phyloP scores from a whole-genome alignment of 163 green algal genomes.

The Trebouxiophyceae sp. region DNA sequence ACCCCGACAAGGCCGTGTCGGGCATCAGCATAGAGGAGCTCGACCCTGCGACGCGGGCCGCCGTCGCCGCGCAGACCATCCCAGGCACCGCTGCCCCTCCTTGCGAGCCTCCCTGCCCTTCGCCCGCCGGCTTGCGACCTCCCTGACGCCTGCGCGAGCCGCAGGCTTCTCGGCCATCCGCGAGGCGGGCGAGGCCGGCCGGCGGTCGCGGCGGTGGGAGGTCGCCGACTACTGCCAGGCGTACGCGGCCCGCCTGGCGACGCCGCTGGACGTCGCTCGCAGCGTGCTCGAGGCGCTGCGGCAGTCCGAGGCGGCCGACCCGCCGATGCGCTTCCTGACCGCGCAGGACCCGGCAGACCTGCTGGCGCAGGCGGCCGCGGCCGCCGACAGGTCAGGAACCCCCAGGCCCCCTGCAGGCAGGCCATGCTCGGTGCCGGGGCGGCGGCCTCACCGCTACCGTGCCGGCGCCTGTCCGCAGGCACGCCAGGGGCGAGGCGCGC shows the following conservation, averaged over 20 bases:
- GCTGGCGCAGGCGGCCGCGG: constrained; percentile 22
- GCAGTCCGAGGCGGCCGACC: constrained; percentile 2
- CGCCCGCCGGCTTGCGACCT: background rate
- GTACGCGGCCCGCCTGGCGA: constrained; percentile 18
- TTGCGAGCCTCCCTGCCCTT: background rate
- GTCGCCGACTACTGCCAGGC: background rate
- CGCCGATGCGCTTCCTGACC: constrained; percentile 22
- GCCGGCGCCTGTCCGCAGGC: constrained; percentile 17
- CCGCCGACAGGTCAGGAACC: constrained; percentile 2
- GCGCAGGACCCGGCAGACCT: constrained; percentile 22
- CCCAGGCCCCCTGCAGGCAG: background rate
- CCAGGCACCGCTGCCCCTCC: constrained; percentile 1
- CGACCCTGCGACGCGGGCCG: background rate
- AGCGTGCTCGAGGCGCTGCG: constrained; percentile 24
- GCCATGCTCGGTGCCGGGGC: background rate
- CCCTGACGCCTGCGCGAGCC: no score
- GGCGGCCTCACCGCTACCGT: background rate
- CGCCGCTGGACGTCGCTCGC: constrained; percentile 34
- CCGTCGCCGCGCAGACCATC: background rate
- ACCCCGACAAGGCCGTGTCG: background rate
- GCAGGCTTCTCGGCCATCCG: no score
- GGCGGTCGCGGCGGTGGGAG: background rate
- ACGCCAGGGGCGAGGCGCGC: constrained; percentile 20
- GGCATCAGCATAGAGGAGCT: constrained; percentile 4
- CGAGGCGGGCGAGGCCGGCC: background rate